phyloP scores from a whole-genome alignment of 148 eudicot genomes.

The Suaeda aralocaspica region DNA sequence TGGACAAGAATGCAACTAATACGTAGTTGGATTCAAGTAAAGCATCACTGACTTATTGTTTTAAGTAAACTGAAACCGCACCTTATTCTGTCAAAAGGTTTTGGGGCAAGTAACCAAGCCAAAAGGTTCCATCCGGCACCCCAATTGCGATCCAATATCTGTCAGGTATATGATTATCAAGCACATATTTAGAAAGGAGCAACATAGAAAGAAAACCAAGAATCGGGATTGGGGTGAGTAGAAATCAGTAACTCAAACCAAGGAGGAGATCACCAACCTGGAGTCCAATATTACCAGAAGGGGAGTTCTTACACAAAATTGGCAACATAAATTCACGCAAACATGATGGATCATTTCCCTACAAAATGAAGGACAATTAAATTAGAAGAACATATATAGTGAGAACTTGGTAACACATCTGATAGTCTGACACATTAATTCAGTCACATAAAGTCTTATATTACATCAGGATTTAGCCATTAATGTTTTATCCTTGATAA shows the following conservation, averaged over 20 bases:
- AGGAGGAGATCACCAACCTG: conserved; percentile 47
- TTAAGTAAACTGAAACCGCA: conserved; percentile 15
- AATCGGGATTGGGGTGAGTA: neutral
- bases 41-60: neutral
- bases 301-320: conserved; percentile 48
- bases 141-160: conserved; percentile 98
- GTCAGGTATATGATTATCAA: conserved; percentile 22
- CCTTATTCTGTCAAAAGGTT: conserved; percentile 85
- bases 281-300: conserved; percentile 77
- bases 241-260: neutral
- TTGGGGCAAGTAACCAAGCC: conserved; percentile 73
- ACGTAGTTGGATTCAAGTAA: neutral
- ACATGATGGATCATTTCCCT: conserved; percentile 92
- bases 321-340: conserved; percentile 87
- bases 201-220: neutral
- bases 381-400: neutral
- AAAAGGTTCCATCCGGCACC: conserved; percentile 98
- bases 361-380: conserved; percentile 13
- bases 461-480: neutral
- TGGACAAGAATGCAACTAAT: neutral
- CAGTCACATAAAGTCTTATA: neutral
- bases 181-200: neutral
- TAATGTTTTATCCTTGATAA: neutral
- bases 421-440: too few species aligned
- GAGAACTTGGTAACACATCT: neutral